A percentile compares a stretch with the other conserved stretches of the same genome.
These are phyloP conservation scores for Sideroxylon spinosum DNA, from an alignment of 179 eudicot species.

Conservation along the genomic window DNA sequence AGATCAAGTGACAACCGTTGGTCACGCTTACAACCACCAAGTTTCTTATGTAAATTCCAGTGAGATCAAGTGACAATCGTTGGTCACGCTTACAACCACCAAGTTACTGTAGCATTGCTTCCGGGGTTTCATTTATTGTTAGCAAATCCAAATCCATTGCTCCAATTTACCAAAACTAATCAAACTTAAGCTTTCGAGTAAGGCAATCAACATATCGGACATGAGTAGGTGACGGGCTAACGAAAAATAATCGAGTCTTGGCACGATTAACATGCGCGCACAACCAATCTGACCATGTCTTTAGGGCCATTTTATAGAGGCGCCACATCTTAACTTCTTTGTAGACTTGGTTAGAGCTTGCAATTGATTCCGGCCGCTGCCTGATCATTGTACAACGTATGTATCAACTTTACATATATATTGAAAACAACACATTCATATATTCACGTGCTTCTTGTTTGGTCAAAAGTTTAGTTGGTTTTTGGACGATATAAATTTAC, in stretches of 20 bases:
- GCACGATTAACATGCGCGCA: slow-evolving; percentile 25
- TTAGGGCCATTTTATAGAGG: slow-evolving; percentile 35
- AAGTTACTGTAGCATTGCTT: no score
- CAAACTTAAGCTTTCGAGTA: neutral
- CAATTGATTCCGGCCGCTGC: slow-evolving; percentile 25
- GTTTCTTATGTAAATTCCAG: no score
- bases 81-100: no score
- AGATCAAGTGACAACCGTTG: no score
- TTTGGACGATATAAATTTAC: slow-evolving; percentile 17
- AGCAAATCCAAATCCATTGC: no score
- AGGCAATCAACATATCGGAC: slow-evolving; percentile 4
- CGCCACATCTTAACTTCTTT: slow-evolving; percentile 25
- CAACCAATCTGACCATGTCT: slow-evolving; percentile 45
- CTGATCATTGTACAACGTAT: slow-evolving; percentile 13
- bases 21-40: no score
- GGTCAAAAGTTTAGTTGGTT: neutral
- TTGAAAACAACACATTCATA: neutral
- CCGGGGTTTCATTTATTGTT: no score
- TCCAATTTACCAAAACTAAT: no score
- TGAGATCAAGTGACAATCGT: no score
- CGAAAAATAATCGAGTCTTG: slow-evolving; percentile 33
- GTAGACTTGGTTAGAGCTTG: slow-evolving; percentile 22
- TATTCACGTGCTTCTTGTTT: neutral
- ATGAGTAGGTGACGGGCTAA: slow-evolving; percentile 30
- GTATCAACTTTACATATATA: neutral